Evolutionary conservation across 2,329 filamentous ascomycete genomes (phyloP).

Genomic region (Trichoderma sp.): DNA sequence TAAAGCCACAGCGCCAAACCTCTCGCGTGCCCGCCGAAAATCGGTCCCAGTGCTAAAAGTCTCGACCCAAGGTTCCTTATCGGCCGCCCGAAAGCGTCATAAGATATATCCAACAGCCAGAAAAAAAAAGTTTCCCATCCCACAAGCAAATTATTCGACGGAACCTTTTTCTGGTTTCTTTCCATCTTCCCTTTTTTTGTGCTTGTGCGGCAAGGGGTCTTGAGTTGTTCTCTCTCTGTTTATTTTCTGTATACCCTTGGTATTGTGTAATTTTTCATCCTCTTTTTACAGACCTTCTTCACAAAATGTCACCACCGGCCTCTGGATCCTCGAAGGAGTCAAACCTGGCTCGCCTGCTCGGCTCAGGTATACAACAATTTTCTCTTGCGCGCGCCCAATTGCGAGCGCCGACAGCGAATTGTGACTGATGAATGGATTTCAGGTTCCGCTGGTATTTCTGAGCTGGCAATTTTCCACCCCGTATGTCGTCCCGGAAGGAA

Average conservation of each 20-base stretch:
- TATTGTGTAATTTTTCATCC: not conserved
- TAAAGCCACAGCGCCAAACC: not conserved
- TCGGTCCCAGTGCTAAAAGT: slow-evolving; percentile 4
- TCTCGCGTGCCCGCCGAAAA: slow-evolving; percentile 14
- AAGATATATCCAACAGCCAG: not conserved
- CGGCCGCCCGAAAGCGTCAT: slow-evolving; percentile 1
- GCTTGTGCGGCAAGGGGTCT: not conserved
- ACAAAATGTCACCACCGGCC: slow-evolving; percentile 57
- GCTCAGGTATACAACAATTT: slow-evolving; percentile 65
- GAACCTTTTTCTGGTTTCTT: not conserved
- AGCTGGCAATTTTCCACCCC: slow-evolving; percentile 89
- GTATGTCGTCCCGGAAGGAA: slow-evolving; percentile 46
- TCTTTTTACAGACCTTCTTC: slow-evolving; percentile 23
- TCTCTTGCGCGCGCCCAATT: not conserved
- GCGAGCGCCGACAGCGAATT: not conserved
- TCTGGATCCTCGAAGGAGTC: slow-evolving; percentile 72
- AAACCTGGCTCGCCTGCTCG: slow-evolving; percentile 79
- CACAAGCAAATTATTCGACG: not conserved
- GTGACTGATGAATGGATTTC: not conserved
- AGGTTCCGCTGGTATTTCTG: slow-evolving; percentile 92
- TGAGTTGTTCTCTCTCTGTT: slow-evolving; percentile 3
- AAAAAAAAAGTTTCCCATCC: slow-evolving; percentile 15
- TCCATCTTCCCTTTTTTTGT: not conserved
- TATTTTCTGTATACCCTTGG: not conserved
- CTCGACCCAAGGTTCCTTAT: slow-evolving; percentile 9